Base-by-base conservation (phyloP, 2,329 filamentous ascomycete genomes). In the Erysiphe pulchra region DNA sequence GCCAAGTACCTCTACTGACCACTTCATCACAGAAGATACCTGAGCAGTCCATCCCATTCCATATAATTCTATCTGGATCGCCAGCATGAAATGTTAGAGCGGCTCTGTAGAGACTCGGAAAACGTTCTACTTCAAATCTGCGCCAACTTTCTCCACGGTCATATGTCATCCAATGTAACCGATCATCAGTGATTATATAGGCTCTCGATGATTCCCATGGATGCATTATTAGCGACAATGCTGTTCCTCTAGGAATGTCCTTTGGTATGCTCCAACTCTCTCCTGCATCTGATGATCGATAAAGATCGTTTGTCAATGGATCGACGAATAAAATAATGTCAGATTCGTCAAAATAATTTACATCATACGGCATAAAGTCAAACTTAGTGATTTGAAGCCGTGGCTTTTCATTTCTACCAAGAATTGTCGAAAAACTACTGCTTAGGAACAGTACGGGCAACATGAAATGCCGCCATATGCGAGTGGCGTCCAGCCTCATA, bases 301-400 rank as follows among this genome's bases (percentile, higher is more conserved):
- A 85, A 45, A 92, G 68, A 50, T 73, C 74, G 48, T 70, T 68
- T 37, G 70, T 69, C 13, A 67, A 60, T 44, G 65, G 57, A 58
- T 92, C 80, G 54, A 79, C 75, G 57, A 84, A 76, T 41, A 95
- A 62, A 48, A 92, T 67, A 45, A 80, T 73, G 59, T 93, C 78
- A 52, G 82, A 86, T 60, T 87, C 82, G 56, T 90, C 78, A 58
- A 98, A 95, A 63, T 93, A 98, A 63, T 80, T 80, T 52, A 94
- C 65, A 58, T 76, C 75, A 46, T 63, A 59, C 0, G 84, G 81
- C 46, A 68, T 62, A 54, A 75, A 67, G 40, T 79, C 65, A 62
- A 94, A 81, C 42, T 69, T 62, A 45, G 66, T 80, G 48, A 67
- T 63, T 50, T 69, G 66, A 55, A 93, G 69, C 47, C 68, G 67